Evolutionary conservation across 2,329 filamentous ascomycete genomes (phyloP).

Genomic region (Pyrenophora graminea): DNA sequence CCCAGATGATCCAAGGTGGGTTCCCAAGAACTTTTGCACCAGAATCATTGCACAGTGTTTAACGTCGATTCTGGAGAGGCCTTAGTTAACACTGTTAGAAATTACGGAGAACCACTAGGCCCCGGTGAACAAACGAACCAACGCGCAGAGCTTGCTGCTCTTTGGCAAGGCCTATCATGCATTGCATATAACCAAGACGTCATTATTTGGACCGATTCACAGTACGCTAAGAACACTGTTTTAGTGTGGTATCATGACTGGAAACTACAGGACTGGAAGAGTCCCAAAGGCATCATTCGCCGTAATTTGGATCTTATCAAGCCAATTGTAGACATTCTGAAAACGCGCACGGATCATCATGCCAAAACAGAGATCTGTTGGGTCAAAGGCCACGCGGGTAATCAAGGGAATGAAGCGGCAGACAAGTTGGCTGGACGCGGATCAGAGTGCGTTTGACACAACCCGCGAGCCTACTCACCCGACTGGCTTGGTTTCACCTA

Average conservation of each 20-base stretch:
- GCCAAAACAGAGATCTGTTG: slow-evolving; percentile 72
- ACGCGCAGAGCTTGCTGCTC: slow-evolving; percentile 83
- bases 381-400: slow-evolving; percentile 79
- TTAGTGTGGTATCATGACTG: neutral
- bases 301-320: too few species aligned
- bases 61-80: too few species aligned
- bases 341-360: too few species aligned
- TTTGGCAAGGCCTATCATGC: slow-evolving; percentile 53
- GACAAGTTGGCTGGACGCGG: slow-evolving; percentile 75
- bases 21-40: neutral
- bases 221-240: neutral
- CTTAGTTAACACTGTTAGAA: slow-evolving; percentile 47
- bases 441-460: slow-evolving; percentile 46
- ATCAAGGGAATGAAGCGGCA: slow-evolving; percentile 75
- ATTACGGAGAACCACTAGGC: slow-evolving; percentile 71
- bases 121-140: slow-evolving; percentile 82
- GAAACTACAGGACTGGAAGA: neutral
- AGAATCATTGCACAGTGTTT: too few species aligned
- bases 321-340: too few species aligned
- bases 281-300: too few species aligned
- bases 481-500: too few species aligned
- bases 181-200: neutral
- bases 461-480: too few species aligned
- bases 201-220: neutral
- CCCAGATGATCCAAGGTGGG: slow-evolving; percentile 57